Conservation (phyloP, 768 basidiomycete genomes). For the Gelatoporia subvermispora region DNA sequence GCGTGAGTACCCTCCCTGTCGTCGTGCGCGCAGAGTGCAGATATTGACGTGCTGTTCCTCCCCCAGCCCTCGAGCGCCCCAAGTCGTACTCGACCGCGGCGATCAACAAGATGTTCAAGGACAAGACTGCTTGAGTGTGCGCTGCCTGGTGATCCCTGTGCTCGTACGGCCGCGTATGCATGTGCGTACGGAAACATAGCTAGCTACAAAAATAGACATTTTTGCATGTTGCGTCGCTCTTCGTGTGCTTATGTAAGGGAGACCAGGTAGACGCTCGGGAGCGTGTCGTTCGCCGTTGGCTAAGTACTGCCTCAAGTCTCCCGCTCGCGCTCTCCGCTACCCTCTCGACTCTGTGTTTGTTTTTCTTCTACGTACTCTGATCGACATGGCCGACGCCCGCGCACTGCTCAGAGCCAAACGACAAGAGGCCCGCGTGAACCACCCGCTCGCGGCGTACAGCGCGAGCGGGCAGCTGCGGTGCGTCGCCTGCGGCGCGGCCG, state of each 20-base stretch:
- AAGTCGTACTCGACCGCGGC: slow-evolving; percentile 85
- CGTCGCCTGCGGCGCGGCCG: slow-evolving; percentile 49
- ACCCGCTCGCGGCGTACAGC: slow-evolving; percentile 70
- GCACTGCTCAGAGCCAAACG: slow-evolving; percentile 81
- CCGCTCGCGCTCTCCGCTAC: no score
- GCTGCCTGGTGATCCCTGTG: no score
- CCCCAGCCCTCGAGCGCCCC: slow-evolving; percentile 76
- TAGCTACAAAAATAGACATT: neutral
- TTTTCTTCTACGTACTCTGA: no score
- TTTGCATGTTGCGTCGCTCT: neutral
- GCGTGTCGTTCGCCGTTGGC: no score
- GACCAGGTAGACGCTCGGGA: no score
- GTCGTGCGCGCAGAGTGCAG: no score
- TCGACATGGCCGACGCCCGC: slow-evolving; percentile 71
- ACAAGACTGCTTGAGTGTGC: slow-evolving; percentile 28
- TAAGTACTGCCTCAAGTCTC: no score
- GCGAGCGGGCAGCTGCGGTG: slow-evolving; percentile 67
- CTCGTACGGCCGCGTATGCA: no score
- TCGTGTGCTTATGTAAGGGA: slow-evolving; percentile 6
- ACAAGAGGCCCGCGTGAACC: slow-evolving; percentile 65
- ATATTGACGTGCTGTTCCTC: neutral
- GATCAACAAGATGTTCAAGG: slow-evolving; percentile 74
- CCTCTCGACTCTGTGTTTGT: no score
- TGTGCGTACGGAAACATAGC: no score
- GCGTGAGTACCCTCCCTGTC: slow-evolving; percentile 45